Evolutionary conservation across 495 filamentous ascomycete genomes (phyloP).

Genomic region (Venustampulla echinocandica): DNA sequence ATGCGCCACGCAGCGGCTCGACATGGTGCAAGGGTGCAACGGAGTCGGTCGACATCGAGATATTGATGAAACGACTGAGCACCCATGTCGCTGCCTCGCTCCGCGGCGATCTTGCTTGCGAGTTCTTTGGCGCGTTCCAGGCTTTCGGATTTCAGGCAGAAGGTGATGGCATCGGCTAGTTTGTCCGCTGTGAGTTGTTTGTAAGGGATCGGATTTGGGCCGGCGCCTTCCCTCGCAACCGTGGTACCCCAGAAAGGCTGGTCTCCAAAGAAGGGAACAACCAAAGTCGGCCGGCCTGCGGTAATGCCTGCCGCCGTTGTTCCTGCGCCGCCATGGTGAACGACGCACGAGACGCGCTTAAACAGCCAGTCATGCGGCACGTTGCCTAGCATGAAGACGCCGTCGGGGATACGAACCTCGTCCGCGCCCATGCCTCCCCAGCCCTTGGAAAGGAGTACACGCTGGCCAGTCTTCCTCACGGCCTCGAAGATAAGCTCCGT

Average conservation of each 20-base stretch:
- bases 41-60: slow-evolving; percentile 49
- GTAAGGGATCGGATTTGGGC: slow-evolving; percentile 59
- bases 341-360: slow-evolving; percentile 44
- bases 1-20: slow-evolving; percentile 59
- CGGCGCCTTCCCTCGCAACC: slow-evolving; percentile 54
- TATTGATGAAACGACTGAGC: slow-evolving; percentile 59
- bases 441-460: slow-evolving; percentile 67
- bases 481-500: slow-evolving; percentile 60
- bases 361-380: slow-evolving; percentile 65
- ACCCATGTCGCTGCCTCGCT: slow-evolving; percentile 59
- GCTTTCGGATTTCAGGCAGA: slow-evolving; percentile 51
- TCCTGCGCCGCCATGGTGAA: slow-evolving; percentile 59
- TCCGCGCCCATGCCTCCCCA: slow-evolving; percentile 64
- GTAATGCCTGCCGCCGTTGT: slow-evolving; percentile 58
- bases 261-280: slow-evolving; percentile 63
- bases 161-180: slow-evolving; percentile 57
- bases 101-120: slow-evolving; percentile 18
- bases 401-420: slow-evolving; percentile 32
- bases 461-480: slow-evolving; percentile 50
- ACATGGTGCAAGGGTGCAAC: slow-evolving; percentile 54
- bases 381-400: slow-evolving; percentile 53
- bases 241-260: slow-evolving; percentile 76
- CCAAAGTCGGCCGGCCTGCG: slow-evolving; percentile 52
- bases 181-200: slow-evolving; percentile 53
- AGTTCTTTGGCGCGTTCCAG: slow-evolving; percentile 49